Evolutionary conservation across 192 early-diverging fungal species (phyloP).

Genomic region (Radiomyces spectabilis): DNA sequence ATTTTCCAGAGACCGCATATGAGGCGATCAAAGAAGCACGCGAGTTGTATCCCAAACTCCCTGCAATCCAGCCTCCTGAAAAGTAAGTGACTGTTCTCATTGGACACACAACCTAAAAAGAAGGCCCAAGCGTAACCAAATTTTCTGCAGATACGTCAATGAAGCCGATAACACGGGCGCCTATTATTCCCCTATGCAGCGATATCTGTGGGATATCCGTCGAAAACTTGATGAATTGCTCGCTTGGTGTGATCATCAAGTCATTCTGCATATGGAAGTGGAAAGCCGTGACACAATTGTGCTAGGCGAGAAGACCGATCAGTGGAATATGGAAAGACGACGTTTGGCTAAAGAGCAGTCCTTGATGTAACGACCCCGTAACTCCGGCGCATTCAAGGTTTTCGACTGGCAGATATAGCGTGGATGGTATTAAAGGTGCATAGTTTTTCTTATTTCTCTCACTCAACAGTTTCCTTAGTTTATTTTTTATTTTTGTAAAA

Average conservation of each 20-base stretch:
- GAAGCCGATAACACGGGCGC: slow-evolving; percentile 23
- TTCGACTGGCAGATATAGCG: too few species aligned
- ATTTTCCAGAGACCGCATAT: slow-evolving; percentile 29
- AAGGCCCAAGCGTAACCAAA: not conserved
- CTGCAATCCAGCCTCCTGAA: slow-evolving; percentile 12
- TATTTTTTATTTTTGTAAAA: too few species aligned
- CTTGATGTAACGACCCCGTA: too few species aligned
- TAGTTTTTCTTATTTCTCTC: too few species aligned
- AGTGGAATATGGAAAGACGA: slow-evolving; percentile 24
- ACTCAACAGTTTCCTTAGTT: too few species aligned
- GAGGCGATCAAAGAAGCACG: slow-evolving; percentile 23
- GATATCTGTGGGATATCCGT: slow-evolving; percentile 28
- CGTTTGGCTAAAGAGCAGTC: too few species aligned
- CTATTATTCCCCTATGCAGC: slow-evolving; percentile 25
- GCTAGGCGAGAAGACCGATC: slow-evolving; percentile 11
- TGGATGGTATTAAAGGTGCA: too few species aligned
- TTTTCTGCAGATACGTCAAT: not conserved
- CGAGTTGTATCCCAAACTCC: slow-evolving; percentile 15
- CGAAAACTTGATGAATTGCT: slow-evolving; percentile 8
- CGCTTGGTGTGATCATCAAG: slow-evolving; percentile 18
- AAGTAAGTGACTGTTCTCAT: not conserved
- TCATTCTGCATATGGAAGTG: not conserved
- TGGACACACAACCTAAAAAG: not conserved
- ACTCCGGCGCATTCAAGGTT: too few species aligned
- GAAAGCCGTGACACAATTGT: not conserved